Conservation (phyloP, 1,284 basidiomycete genomes). For the Puccinia polysora region DNA sequence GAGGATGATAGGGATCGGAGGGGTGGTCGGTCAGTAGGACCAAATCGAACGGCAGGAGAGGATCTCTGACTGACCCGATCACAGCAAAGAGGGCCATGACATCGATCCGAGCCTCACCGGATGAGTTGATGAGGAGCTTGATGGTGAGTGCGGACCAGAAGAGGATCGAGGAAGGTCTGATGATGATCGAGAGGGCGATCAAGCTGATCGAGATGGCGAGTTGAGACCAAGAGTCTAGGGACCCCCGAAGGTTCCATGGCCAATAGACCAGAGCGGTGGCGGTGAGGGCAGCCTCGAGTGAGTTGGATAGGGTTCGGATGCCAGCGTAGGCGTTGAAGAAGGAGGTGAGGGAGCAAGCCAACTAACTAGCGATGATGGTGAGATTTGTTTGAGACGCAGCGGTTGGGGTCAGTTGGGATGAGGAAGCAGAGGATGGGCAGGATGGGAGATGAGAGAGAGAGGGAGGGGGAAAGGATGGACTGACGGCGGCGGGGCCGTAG, state of each 20-base stretch:
- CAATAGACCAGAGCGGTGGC: constrained; percentile 73
- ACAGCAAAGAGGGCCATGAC: constrained; percentile 19
- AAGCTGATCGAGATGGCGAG: constrained; percentile 32
- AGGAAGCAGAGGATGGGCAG: too few species aligned
- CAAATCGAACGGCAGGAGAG: constrained; percentile 32
- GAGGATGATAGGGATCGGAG: constrained; percentile 6
- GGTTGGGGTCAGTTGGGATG: too few species aligned
- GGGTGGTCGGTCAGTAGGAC: neutral
- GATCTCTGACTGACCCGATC: constrained; percentile 47
- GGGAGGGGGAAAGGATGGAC: neutral
- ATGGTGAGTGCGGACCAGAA: constrained; percentile 27
- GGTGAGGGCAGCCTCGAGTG: constrained; percentile 80
- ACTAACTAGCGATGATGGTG: constrained; percentile 56
- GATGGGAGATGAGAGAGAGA: constrained; percentile 7
- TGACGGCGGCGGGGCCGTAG: constrained; percentile 64
- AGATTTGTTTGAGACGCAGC: too few species aligned
- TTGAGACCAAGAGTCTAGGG: constrained; percentile 68
- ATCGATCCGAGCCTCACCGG: constrained; percentile 16
- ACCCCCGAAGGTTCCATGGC: constrained; percentile 63
- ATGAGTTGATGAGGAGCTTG: constrained; percentile 16
- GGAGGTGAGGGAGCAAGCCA: constrained; percentile 74
- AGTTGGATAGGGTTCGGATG: constrained; percentile 86
- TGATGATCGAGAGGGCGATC: constrained; percentile 48
- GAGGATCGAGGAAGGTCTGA: constrained; percentile 37
- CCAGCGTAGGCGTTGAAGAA: constrained; percentile 80